These are phyloP conservation scores for Cercis canadensis DNA, from an alignment of 306 rosid species.

Conservation along the genomic window DNA sequence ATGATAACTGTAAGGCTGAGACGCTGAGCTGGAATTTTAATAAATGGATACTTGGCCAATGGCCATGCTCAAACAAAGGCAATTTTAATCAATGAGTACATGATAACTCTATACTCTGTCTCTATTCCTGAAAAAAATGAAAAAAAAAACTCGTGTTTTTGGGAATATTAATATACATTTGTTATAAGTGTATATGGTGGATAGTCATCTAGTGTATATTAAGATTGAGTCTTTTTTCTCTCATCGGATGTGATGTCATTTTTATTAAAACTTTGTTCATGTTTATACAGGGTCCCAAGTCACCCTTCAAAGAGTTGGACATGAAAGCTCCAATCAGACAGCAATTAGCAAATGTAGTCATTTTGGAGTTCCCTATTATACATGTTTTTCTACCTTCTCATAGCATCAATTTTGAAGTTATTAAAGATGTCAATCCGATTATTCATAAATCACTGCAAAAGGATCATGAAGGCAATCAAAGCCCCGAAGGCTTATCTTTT, in stretches of 20 bases:
- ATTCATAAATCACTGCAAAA: conserved; percentile 45
- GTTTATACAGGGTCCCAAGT: conserved; percentile 60
- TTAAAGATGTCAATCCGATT: conserved; percentile 46
- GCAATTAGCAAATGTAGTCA: conserved; percentile 59
- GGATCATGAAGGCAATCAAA: conserved; percentile 40
- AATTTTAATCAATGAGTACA: too few relatives aligned
- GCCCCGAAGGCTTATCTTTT: conserved; percentile 56
- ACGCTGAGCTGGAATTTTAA: too few relatives aligned
- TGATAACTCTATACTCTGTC: too few relatives aligned
- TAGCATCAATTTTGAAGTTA: conserved; percentile 59
- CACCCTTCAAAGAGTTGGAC: conserved; percentile 75
- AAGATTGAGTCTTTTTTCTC: too few relatives aligned
- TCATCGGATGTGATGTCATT: not conserved
- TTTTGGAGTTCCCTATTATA: conserved; percentile 88
- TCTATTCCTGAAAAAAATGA: too few relatives aligned
- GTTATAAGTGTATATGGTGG: too few relatives aligned
- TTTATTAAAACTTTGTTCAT: conserved; percentile 23
- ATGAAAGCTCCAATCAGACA: conserved; percentile 71
- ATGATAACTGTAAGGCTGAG: too few relatives aligned
- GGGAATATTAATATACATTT: too few relatives aligned
- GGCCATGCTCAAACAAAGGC: too few relatives aligned
- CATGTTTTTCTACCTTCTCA: conserved; percentile 77
- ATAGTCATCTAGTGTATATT: too few relatives aligned
- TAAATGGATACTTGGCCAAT: too few relatives aligned
- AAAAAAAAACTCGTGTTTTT: too few relatives aligned